Evolutionary conservation across 169 alveolate species (phyloP).

Genomic region (Cryptosporidium muris): DNA sequence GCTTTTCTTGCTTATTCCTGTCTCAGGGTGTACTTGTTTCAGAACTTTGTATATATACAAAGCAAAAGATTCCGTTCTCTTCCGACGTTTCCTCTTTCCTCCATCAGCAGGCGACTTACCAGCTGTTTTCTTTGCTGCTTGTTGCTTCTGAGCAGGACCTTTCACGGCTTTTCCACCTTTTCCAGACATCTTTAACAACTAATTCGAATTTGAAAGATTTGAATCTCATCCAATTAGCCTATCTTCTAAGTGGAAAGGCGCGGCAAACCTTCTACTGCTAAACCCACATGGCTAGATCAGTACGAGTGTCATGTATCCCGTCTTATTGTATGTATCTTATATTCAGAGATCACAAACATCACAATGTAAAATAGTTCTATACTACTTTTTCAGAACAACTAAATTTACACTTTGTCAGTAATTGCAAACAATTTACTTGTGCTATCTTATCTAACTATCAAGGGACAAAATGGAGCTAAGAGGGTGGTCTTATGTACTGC

Average conservation of each 20-base stretch:
- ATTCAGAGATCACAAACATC: too few species aligned
- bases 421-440: too few species aligned
- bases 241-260: conserved; percentile 59
- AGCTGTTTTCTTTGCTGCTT: conserved; percentile 89
- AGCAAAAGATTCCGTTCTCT: conserved; percentile 95
- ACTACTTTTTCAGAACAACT: too few species aligned
- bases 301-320: conserved; percentile 27
- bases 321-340: not conserved
- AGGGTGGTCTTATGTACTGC: too few species aligned
- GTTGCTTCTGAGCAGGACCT: conserved; percentile 86
- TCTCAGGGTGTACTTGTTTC: conserved; percentile 98
- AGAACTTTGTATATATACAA: conserved; percentile 98
- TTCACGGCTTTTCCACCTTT: conserved; percentile 74
- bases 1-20: conserved; percentile 96
- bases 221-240: conserved; percentile 15
- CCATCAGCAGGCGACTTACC: conserved; percentile 86
- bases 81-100: conserved; percentile 88
- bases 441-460: too few species aligned
- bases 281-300: conserved; percentile 44
- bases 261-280: conserved; percentile 22
- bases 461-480: too few species aligned
- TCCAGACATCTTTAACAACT: conserved; percentile 83
- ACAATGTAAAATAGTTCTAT: too few species aligned
- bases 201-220: conserved; percentile 1
- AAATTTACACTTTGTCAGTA: too few species aligned